phyloP scores from a whole-genome alignment of 1,284 basidiomycete species.

The Ustilago xerochloae region DNA sequence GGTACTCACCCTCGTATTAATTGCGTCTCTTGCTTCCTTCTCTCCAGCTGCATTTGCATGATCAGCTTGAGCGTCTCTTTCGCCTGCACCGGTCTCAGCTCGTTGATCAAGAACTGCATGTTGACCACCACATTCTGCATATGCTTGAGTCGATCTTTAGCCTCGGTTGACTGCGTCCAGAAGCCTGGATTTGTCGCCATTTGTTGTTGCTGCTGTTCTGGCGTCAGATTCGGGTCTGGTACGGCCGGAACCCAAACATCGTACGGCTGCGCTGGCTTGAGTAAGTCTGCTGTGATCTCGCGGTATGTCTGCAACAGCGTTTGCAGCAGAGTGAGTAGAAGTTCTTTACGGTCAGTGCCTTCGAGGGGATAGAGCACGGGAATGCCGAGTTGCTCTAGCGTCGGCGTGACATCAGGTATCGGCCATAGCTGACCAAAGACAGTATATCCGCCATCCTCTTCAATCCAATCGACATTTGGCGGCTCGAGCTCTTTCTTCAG shows the following conservation, averaged over 20 bases:
- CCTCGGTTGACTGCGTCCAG: constrained; percentile 51
- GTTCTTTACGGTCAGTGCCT: constrained; percentile 37
- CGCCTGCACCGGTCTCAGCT: constrained; percentile 61
- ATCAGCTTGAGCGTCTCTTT: constrained; percentile 55
- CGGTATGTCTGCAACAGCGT: constrained; percentile 66
- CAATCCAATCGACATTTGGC: constrained; percentile 64
- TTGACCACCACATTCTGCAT: constrained; percentile 65
- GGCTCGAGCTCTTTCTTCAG: constrained; percentile 48
- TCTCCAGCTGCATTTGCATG: constrained; percentile 55
- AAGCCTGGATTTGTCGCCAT: constrained; percentile 36
- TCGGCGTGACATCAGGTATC: constrained; percentile 57
- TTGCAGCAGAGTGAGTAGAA: constrained; percentile 56
- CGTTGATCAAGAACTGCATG: constrained; percentile 64
- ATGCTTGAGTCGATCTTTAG: constrained; percentile 58
- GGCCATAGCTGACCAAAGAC: constrained; percentile 65
- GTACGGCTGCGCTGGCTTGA: constrained; percentile 60
- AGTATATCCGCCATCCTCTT: constrained; percentile 63
- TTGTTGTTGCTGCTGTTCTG: constrained; percentile 38
- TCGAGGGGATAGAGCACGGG: constrained; percentile 50
- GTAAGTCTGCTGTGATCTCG: constrained; percentile 52
- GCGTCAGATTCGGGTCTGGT: constrained; percentile 27
- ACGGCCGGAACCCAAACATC: constrained; percentile 50
- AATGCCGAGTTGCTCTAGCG: constrained; percentile 58
- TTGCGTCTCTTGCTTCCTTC: constrained; percentile 51
- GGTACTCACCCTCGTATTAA: constrained; percentile 46